Conservation (phyloP, 2,329 filamentous ascomycete species). For the Zarea fungicola region DNA sequence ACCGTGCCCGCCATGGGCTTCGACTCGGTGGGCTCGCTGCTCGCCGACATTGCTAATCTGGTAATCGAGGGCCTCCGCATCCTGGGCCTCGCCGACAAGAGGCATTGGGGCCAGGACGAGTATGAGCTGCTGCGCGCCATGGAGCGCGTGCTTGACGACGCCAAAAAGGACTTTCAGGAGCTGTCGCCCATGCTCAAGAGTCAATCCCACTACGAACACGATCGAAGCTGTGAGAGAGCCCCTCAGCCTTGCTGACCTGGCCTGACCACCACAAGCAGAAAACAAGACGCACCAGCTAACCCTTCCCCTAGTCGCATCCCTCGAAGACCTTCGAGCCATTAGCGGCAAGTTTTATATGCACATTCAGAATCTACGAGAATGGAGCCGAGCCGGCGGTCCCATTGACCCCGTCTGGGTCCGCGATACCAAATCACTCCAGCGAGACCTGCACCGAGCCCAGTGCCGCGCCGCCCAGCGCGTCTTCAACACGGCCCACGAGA, state of each 20-base stretch:
- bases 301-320: constrained; percentile 39
- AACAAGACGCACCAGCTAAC: background rate
- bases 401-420: constrained; percentile 52
- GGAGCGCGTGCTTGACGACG: constrained; percentile 52
- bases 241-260: background rate
- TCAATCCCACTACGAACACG: constrained; percentile 52
- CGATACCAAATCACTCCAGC: constrained; percentile 45
- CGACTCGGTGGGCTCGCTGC: constrained; percentile 53
- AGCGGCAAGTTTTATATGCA: constrained; percentile 43
- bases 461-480: constrained; percentile 53
- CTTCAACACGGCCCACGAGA: constrained; percentile 46
- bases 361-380: constrained; percentile 47
- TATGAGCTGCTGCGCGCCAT: constrained; percentile 53
- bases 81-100: constrained; percentile 52
- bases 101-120: constrained; percentile 54
- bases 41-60: constrained; percentile 52
- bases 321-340: constrained; percentile 45
- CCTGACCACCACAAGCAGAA: background rate
- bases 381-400: constrained; percentile 49
- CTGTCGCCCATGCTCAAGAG: constrained; percentile 51
- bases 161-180: constrained; percentile 56
- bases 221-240: constrained; percentile 43
- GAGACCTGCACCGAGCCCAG: constrained; percentile 52
- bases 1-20: background rate
- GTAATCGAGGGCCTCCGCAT: constrained; percentile 49